phyloP scores from a whole-genome alignment of 108 stramenopile genomes.

The Nannochloropsis granulata region DNA sequence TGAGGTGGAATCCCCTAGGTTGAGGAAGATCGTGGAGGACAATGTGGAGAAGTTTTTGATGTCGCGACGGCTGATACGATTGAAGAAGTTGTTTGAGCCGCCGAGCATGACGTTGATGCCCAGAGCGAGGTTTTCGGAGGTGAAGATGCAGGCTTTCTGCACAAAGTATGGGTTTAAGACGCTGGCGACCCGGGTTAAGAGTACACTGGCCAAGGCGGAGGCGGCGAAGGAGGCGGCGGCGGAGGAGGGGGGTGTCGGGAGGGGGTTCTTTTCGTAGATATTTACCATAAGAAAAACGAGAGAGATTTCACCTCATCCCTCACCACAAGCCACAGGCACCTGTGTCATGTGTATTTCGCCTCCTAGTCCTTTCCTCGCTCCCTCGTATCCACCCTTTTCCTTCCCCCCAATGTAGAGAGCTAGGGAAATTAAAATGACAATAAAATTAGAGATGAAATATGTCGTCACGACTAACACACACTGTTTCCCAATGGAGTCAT shows the following conservation, averaged over 20 bases:
- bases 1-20: neutral
- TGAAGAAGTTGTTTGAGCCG: neutral
- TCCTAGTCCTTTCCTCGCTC: no score
- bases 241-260: neutral
- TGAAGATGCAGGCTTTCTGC: neutral
- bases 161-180: neutral
- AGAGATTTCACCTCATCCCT: neutral
- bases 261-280: neutral
- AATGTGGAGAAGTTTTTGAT: neutral
- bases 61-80: neutral
- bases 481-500: no score
- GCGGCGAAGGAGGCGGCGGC: neutral
- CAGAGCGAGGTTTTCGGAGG: neutral
- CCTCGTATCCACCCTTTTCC: no score
- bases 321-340: no score
- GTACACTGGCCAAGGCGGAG: neutral
- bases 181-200: neutral
- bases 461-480: no score
- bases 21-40: neutral
- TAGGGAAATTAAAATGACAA: neutral
- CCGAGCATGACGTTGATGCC: neutral
- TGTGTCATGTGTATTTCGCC: no score
- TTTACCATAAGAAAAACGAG: neutral
- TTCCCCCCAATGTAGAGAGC: neutral
- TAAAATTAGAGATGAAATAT: neutral